These are phyloP conservation scores for Rhodotorula graminis DNA, from an alignment of 768 basidiomycete genomes.

Conservation along the genomic window DNA sequence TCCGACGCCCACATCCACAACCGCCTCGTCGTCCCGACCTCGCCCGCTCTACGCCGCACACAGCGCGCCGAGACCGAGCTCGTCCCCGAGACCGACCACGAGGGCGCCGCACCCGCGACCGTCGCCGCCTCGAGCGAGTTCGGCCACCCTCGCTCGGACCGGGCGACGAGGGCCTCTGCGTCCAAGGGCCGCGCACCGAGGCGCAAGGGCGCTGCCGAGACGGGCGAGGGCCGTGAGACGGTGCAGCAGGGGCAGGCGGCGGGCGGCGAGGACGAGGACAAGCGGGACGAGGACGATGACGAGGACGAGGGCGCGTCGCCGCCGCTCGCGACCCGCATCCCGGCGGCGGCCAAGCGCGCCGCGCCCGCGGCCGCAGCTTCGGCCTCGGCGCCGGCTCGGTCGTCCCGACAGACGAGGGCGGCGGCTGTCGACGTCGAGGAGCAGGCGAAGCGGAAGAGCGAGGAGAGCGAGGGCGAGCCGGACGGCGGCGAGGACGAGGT, in stretches of 20 bases:
- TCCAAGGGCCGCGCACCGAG: no score
- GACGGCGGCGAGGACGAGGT: background rate
- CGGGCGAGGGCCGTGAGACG: background rate
- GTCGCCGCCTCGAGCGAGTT: no score
- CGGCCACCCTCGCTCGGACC: background rate
- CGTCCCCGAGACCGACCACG: background rate
- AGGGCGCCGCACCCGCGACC: background rate
- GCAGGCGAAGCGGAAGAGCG: no score
- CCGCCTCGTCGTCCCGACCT: background rate
- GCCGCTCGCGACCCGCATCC: background rate
- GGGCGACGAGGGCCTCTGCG: background rate
- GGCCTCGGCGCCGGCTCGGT: no score
- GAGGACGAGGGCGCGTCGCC: background rate
- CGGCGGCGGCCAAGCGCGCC: background rate
- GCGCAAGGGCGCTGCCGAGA: no score
- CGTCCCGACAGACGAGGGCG: no score
- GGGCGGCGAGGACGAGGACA: background rate
- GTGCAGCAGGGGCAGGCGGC: background rate
- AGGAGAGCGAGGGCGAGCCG: no score
- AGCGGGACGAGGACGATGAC: background rate
- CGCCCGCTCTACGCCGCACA: background rate
- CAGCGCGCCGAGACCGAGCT: background rate
- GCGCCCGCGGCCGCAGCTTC: background rate
- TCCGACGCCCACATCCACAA: background rate
- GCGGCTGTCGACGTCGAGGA: background rate